A percentile compares a stretch with the other conserved stretches of the same genome.
phyloP scores from a whole-genome alignment of 1,284 basidiomycete species.

The Ceratobasidium sp. region DNA sequence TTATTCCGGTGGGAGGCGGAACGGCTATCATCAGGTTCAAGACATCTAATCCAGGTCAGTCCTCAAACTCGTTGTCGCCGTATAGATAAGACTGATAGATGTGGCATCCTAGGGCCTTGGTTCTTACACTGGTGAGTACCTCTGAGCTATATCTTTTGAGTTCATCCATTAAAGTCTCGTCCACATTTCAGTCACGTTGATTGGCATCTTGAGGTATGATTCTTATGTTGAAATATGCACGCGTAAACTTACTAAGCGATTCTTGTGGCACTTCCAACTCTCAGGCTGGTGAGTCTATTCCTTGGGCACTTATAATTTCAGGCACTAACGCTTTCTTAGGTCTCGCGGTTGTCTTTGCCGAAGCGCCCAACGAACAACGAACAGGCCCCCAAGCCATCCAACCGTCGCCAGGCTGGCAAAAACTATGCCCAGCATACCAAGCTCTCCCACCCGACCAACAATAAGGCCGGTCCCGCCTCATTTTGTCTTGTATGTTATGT shows the following conservation, averaged over 20 bases:
- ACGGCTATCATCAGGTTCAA: conserved; percentile 62
- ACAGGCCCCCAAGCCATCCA: conserved; percentile 40
- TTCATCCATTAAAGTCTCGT: neutral
- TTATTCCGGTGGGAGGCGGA: conserved; percentile 55
- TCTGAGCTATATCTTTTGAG: neutral
- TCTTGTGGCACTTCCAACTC: neutral
- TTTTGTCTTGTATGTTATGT: neutral
- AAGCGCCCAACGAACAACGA: conserved; percentile 55
- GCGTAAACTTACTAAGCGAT: neutral
- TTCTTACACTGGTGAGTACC: conserved; percentile 1
- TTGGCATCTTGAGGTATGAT: conserved; percentile 61
- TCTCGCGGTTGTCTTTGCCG: conserved; percentile 62
- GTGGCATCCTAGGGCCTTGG: conserved; percentile 58
- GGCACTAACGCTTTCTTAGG: conserved; percentile 55
- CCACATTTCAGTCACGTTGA: conserved; percentile 65
- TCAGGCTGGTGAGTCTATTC: neutral
- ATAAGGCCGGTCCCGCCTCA: neutral
- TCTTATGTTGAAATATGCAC: neutral
- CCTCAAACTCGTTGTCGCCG: neutral
- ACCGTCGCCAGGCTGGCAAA: conserved; percentile 55
- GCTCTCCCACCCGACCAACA: conserved; percentile 32
- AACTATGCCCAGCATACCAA: conserved; percentile 58
- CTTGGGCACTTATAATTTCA: neutral
- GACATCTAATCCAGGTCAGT: conserved; percentile 63
- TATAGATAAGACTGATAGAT: neutral